These are phyloP conservation scores for Rhizopogon roseolus DNA, from an alignment of 768 basidiomycete genomes.

Conservation along the genomic window DNA sequence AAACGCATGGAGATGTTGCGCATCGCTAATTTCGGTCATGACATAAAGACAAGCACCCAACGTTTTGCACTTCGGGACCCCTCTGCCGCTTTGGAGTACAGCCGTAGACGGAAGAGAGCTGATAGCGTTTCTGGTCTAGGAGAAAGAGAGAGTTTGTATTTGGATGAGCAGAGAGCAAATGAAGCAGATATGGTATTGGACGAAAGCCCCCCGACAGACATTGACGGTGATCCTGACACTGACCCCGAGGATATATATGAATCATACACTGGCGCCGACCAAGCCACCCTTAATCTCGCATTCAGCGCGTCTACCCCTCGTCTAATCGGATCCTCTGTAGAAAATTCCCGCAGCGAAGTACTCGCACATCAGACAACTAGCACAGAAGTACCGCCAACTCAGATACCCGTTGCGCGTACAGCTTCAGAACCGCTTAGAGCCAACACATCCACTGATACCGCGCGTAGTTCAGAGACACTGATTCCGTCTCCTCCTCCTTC, in stretches of 20 bases:
- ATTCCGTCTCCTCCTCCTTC: conserved; percentile 31
- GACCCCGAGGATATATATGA: conserved; percentile 39
- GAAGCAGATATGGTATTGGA: conserved; percentile 60
- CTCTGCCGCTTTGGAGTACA: conserved; percentile 17
- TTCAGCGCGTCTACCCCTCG: conserved; percentile 15
- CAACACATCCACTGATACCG: conserved; percentile 35
- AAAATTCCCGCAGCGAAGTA: conserved; percentile 36
- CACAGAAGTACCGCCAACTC: conserved; percentile 37
- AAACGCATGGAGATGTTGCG: conserved; percentile 80
- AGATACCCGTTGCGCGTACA: conserved; percentile 32
- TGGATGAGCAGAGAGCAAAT: conserved; percentile 54
- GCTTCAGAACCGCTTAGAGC: conserved; percentile 43
- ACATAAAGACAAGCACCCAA: conserved; percentile 31
- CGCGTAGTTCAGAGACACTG: conserved; percentile 36
- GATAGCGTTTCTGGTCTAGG: conserved; percentile 59
- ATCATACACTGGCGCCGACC: conserved; percentile 19
- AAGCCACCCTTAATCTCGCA: conserved; percentile 8
- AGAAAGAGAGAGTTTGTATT: conserved; percentile 57
- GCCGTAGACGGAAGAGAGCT: conserved; percentile 49
- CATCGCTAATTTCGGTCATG: conserved; percentile 81
- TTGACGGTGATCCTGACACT: conserved; percentile 49
- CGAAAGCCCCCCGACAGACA: conserved; percentile 70
- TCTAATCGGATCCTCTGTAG: conserved; percentile 13
- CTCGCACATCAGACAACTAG: conserved; percentile 33
- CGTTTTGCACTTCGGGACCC: conserved; percentile 20